Evolutionary conservation across 169 alveolate species (phyloP).

Genomic region (Ichthyophthirius multifiliis): DNA sequence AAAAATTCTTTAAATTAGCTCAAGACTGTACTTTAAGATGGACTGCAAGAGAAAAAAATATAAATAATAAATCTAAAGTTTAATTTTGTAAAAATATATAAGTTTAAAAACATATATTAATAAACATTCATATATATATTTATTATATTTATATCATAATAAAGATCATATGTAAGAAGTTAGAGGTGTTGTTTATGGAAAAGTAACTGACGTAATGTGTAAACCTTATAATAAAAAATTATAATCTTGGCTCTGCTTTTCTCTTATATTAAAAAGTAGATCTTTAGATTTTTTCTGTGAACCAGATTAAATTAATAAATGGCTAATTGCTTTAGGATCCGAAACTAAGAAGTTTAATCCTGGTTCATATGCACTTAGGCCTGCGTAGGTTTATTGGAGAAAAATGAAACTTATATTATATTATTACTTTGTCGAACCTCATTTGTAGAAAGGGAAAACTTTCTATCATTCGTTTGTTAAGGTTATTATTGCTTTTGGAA

Average conservation of each 20-base stretch:
- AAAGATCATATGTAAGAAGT: constrained; percentile 16
- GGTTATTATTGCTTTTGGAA: not conserved
- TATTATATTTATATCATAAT: too few species aligned
- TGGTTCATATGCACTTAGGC: constrained; percentile 19
- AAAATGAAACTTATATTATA: constrained; percentile 15
- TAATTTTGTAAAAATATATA: not conserved
- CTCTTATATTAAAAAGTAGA: constrained; percentile 28
- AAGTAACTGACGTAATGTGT: constrained; percentile 16
- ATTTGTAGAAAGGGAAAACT: not conserved
- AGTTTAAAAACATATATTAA: not conserved
- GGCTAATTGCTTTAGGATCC: constrained; percentile 26
- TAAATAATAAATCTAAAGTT: constrained; percentile 18
- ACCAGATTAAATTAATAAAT: constrained; percentile 19
- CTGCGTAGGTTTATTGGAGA: constrained; percentile 24
- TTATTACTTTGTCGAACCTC: constrained; percentile 16
- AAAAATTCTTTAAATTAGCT: constrained; percentile 28
- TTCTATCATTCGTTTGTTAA: not conserved
- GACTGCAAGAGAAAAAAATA: constrained; percentile 27
- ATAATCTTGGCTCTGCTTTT: constrained; percentile 29
- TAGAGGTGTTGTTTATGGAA: constrained; percentile 25
- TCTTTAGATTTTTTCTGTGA: constrained; percentile 29
- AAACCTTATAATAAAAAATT: constrained; percentile 27
- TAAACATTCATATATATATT: too few species aligned
- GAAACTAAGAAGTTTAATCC: constrained; percentile 27
- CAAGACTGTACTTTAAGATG: constrained; percentile 28